Evolutionary conservation across 2,329 filamentous ascomycete genomes (phyloP).

Genomic region (Cercospora brassicicola): DNA sequence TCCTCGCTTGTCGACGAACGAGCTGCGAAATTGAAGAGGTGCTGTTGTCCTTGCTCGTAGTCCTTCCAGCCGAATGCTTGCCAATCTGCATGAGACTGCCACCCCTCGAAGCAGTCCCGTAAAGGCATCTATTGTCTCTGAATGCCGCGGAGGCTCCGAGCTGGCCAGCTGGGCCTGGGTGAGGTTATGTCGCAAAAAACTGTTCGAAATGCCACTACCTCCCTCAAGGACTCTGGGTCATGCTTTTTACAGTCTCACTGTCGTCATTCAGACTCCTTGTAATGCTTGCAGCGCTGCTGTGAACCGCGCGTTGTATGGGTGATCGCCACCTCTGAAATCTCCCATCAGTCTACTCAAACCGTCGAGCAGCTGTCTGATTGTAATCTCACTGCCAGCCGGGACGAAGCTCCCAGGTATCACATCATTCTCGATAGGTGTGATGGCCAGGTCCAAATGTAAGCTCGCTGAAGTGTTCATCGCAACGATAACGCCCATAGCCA

Average conservation of each 20-base stretch:
- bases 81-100: not conserved
- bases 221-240: no score
- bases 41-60: not conserved
- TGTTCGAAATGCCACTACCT: no score
- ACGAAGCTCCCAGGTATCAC: conserved; percentile 16
- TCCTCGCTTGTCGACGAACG: not conserved
- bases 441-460: conserved; percentile 21
- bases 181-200: no score
- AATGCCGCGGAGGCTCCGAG: not conserved
- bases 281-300: conserved; percentile 18
- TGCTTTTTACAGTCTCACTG: not conserved
- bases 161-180: no score
- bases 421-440: conserved; percentile 18
- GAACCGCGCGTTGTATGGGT: conserved; percentile 25
- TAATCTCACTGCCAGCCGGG: not conserved
- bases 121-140: not conserved
- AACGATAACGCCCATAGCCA: conserved; percentile 33
- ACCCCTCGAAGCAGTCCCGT: not conserved
- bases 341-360: conserved; percentile 21
- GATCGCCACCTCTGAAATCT: conserved; percentile 30
- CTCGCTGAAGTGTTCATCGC: conserved; percentile 25
- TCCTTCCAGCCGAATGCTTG: not conserved
- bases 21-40: not conserved
- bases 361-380: conserved; percentile 19
- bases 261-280: not conserved